Evolutionary conservation across 768 basidiomycete species (phyloP), one percentile per base, ranked within the genome.

Genomic region (Cystofilobasidium capitatum): DNA sequence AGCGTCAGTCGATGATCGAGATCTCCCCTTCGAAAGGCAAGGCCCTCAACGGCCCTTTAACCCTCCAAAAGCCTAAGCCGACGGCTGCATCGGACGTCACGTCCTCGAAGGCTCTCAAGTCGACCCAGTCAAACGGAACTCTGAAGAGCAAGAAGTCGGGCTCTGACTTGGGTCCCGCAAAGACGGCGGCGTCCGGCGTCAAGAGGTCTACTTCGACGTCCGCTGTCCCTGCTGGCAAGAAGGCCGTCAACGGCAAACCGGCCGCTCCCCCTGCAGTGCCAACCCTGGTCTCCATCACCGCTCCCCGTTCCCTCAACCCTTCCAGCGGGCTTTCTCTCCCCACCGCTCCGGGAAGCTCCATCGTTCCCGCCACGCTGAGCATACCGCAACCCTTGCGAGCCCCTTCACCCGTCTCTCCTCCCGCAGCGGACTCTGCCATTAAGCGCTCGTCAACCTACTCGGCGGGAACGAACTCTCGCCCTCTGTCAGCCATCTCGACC

Each of bases 271-370:
- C 66, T 2, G 17, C 47, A 7, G 13, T 54, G 26, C 49, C 40
- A 22, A 42, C 37, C 49, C 42, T 68, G 40, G 26, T 68, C n/a
- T 60, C 61, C n/a, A 58, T 68, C 61, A 62, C 61, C 26, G 66
- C 66, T 7, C 66, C 66, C 6, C 54, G 54, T 20, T 57, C 59
- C 17, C n/a, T 42, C 40, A 63, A 68, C 54, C 66, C 66, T 13
- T 62, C 61, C 22, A 35, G 39, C 24, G 61, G 66, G 17, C 29
- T 68, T 8, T 58, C 55, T 1, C 60, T 68, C 13, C 66, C 66
- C 24, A 45, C 59, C 4, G 66, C 66, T 8, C 66, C 66, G 20
- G 66, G 66, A 33, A 62, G 59, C 37, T 68, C 66, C 16, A 68
- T 68, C 60, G 60, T 63, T n/a, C 66, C 66, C 42, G 60, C 66